Evolutionary conservation across 495 filamentous ascomycete species (phyloP).

Genomic region (Penicillium soppii): DNA sequence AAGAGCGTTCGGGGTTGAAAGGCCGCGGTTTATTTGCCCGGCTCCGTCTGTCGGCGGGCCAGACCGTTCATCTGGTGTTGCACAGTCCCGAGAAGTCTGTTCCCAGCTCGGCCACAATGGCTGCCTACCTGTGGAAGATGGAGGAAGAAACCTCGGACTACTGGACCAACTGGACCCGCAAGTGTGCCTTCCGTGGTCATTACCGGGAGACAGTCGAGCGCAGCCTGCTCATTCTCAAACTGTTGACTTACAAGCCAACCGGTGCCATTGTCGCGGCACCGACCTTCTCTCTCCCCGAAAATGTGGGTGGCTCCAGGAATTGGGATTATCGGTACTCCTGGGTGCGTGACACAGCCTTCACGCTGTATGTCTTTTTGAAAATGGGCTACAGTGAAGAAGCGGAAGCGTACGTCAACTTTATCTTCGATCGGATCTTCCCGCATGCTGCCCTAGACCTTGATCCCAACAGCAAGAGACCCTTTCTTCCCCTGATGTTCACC

Average conservation of each 20-base stretch:
- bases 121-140: constrained; percentile 51
- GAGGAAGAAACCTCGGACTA: constrained; percentile 65
- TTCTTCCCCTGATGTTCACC: constrained; percentile 77
- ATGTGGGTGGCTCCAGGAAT: constrained; percentile 69
- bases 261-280: constrained; percentile 56
- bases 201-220: constrained; percentile 68
- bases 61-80: constrained; percentile 65
- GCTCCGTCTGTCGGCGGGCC: constrained; percentile 59
- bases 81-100: constrained; percentile 44
- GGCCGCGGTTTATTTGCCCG: constrained; percentile 60
- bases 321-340: constrained; percentile 78
- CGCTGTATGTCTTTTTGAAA: constrained; percentile 71
- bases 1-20: constrained; percentile 47
- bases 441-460: constrained; percentile 33
- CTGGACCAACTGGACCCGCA: constrained; percentile 71
- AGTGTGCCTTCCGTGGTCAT: constrained; percentile 65
- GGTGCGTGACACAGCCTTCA: constrained; percentile 74
- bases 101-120: constrained; percentile 51
- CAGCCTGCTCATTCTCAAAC: constrained; percentile 68
- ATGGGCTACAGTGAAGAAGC: constrained; percentile 73
- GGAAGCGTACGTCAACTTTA: constrained; percentile 72
- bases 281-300: constrained; percentile 69
- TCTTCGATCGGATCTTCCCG: constrained; percentile 61
- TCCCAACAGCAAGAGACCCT: constrained; percentile 39
- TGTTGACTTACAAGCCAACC: constrained; percentile 66